Evolutionary conservation across 371 early-diverging fungal species (phyloP).

Genomic region (Mortierella sp.): DNA sequence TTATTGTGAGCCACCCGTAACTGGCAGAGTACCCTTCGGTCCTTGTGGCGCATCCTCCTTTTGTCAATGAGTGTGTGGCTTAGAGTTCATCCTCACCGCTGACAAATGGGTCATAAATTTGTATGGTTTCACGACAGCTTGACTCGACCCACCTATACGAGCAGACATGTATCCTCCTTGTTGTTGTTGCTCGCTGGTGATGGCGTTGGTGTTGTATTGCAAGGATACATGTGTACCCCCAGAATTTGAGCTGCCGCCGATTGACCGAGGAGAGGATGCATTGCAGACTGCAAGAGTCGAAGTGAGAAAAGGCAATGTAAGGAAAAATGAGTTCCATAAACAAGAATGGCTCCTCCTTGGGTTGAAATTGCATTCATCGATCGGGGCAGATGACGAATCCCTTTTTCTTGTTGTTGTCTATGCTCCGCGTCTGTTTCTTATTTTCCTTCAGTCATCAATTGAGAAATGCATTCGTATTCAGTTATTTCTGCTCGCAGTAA

Average conservation of each 20-base stretch:
- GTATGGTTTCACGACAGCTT: neutral
- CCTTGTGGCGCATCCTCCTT: neutral
- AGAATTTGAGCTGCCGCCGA: neutral
- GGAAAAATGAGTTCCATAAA: neutral
- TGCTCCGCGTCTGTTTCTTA: neutral
- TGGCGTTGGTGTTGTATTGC: neutral
- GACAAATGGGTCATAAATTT: conserved; percentile 9
- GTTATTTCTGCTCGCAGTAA: neutral
- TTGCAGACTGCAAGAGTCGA: neutral
- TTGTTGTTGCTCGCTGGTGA: neutral
- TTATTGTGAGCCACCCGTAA: neutral
- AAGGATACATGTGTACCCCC: neutral
- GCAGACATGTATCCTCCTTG: neutral
- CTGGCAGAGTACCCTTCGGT: too few species aligned
- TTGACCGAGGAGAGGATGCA: neutral
- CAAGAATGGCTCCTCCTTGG: neutral
- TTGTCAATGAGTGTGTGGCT: neutral
- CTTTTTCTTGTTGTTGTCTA: neutral
- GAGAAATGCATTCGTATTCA: neutral
- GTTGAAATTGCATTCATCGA: neutral
- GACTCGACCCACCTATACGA: neutral
- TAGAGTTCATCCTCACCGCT: neutral
- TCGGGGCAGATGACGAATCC: conserved; percentile 3
- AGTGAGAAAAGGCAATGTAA: neutral
- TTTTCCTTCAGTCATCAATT: neutral